These are phyloP conservation scores for Candida caryicola DNA, from an alignment of 805 yeast genomes.

Conservation along the genomic window DNA sequence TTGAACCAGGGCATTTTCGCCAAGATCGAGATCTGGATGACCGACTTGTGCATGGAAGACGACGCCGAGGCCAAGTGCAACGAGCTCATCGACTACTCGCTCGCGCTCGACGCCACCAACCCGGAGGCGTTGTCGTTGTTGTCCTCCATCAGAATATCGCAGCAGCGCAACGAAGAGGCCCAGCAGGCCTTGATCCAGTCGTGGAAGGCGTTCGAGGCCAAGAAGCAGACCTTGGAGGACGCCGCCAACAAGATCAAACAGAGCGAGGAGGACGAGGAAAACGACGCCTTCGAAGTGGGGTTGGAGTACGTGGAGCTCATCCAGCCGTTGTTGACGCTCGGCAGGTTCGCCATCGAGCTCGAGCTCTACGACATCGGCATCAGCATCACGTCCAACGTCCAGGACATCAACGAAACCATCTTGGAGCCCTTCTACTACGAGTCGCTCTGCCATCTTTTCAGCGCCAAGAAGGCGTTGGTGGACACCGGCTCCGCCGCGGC, in stretches of 20 bases:
- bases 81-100: slow-evolving; percentile 59
- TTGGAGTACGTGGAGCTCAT: slow-evolving; percentile 62
- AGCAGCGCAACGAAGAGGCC: slow-evolving; percentile 75
- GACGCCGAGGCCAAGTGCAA: slow-evolving; percentile 85
- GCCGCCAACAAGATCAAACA: slow-evolving; percentile 23
- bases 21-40: slow-evolving; percentile 94
- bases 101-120: slow-evolving; percentile 56
- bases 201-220: slow-evolving; percentile 64
- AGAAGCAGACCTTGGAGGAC: slow-evolving; percentile 49
- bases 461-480: slow-evolving; percentile 26
- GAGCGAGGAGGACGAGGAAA: slow-evolving; percentile 21
- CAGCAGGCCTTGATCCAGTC: slow-evolving; percentile 59
- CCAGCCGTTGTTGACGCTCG: slow-evolving; percentile 69
- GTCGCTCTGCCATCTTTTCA: slow-evolving; percentile 66
- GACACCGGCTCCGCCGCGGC: slow-evolving; percentile 25
- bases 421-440: slow-evolving; percentile 81
- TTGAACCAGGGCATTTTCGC: slow-evolving; percentile 77
- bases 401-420: slow-evolving; percentile 81
- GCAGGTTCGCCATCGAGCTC: slow-evolving; percentile 75
- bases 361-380: slow-evolving; percentile 66
- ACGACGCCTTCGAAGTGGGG: slow-evolving; percentile 43
- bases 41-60: slow-evolving; percentile 91
- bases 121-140: slow-evolving; percentile 82
- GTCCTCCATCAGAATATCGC: slow-evolving; percentile 87
- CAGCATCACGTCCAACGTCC: slow-evolving; percentile 60